Conservation (phyloP, 148 eudicot species). For the Persicaria tinctoria region DNA sequence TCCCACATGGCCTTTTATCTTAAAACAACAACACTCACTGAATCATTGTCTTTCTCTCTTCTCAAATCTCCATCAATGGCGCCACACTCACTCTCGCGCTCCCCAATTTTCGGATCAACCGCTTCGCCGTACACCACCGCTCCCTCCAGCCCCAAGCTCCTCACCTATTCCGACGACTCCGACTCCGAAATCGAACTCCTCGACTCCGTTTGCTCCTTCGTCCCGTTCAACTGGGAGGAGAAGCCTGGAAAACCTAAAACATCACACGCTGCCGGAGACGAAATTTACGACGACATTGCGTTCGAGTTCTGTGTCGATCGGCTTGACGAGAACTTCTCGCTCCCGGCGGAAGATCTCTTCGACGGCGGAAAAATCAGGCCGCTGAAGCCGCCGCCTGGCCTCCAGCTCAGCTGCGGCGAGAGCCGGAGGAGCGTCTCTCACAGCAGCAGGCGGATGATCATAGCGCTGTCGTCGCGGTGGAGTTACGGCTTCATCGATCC, state of each 20-base stretch:
- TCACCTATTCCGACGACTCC: not conserved
- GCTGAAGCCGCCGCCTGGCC: slow-evolving; percentile 1
- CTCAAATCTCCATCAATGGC: not conserved
- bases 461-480: not conserved
- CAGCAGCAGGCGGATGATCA: not conserved
- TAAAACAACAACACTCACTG: not conserved
- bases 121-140: slow-evolving; percentile 7
- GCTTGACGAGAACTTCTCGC: not conserved
- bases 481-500: slow-evolving; percentile 4
- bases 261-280: not conserved
- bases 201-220: slow-evolving; percentile 8
- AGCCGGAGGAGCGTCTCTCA: not conserved
- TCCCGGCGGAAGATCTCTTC: slow-evolving; percentile 9
- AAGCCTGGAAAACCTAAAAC: slow-evolving; percentile 18
- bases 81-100: not conserved
- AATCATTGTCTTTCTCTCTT: no score
- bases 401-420: not conserved
- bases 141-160: slow-evolving; percentile 6
- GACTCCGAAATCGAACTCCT: slow-evolving; percentile 7
- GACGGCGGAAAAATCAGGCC: slow-evolving; percentile 6
- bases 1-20: not conserved
- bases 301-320: slow-evolving; percentile 1
- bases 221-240: slow-evolving; percentile 31
- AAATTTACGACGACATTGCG: not conserved
- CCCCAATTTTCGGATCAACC: not conserved